These are phyloP conservation scores for Pyricularia sp. DNA, from an alignment of 2,329 filamentous ascomycete genomes.

Conservation along the genomic window DNA sequence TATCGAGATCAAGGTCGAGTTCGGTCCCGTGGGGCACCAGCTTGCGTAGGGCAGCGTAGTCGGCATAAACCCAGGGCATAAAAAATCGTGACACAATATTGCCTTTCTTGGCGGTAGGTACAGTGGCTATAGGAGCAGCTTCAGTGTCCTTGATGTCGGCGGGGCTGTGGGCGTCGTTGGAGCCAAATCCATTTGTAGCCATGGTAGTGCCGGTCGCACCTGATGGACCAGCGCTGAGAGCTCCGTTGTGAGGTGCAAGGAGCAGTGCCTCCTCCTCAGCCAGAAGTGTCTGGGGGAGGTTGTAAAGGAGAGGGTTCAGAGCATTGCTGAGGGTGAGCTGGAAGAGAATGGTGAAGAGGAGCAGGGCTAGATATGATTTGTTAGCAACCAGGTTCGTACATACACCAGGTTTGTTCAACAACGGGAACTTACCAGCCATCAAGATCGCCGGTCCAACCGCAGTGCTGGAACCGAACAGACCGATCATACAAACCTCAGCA, in stretches of 20 bases:
- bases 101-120: constrained; percentile 32
- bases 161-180: not conserved
- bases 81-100: constrained; percentile 59
- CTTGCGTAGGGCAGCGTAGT: constrained; percentile 61
- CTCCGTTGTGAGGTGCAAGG: constrained; percentile 7
- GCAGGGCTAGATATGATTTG: constrained; percentile 36
- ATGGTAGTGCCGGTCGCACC: constrained; percentile 9
- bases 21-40: constrained; percentile 54
- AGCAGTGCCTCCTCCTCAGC: constrained; percentile 30
- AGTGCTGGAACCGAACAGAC: constrained; percentile 64
- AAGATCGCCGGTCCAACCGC: constrained; percentile 62
- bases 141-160: constrained; percentile 16
- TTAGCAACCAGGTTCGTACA: not conserved
- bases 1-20: constrained; percentile 29
- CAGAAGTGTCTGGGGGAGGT: constrained; percentile 64
- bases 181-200: constrained; percentile 12
- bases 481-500: constrained; percentile 69
- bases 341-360: constrained; percentile 68
- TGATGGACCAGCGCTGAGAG: constrained; percentile 7
- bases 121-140: constrained; percentile 9
- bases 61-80: constrained; percentile 66
- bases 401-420: not conserved
- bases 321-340: constrained; percentile 67
- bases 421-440: constrained; percentile 53
- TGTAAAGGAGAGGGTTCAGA: constrained; percentile 66